phyloP scores from a whole-genome alignment of 768 basidiomycete genomes.

The Trametes villosa region DNA sequence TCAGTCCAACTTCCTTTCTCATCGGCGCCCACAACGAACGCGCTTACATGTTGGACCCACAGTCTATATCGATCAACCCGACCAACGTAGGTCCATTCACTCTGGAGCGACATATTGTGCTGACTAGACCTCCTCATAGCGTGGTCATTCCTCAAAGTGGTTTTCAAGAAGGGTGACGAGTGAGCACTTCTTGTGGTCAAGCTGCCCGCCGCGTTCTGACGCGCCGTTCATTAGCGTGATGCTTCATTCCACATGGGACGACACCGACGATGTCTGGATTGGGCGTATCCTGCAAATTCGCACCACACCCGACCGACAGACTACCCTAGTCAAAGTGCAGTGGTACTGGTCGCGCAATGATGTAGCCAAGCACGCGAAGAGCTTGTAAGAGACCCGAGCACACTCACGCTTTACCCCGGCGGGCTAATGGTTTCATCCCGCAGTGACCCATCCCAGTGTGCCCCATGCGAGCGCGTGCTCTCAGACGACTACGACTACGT shows the following conservation, averaged over 20 bases:
- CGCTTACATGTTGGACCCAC: background rate
- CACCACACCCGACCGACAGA: background rate
- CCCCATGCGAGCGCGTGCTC: slow-evolving; percentile 19
- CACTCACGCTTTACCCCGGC: background rate
- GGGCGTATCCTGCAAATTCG: slow-evolving; percentile 17
- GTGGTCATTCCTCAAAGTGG: background rate
- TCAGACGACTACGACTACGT: slow-evolving; percentile 17
- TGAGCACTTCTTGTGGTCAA: background rate
- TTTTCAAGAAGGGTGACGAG: slow-evolving; percentile 22
- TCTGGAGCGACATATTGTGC: no score
- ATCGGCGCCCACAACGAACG: no score
- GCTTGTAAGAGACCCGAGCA: slow-evolving; percentile 15
- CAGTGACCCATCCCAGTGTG: slow-evolving; percentile 10
- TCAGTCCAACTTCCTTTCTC: background rate
- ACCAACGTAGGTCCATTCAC: background rate
- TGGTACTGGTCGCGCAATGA: slow-evolving; percentile 27
- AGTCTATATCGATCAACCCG: background rate
- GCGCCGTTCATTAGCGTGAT: slow-evolving; percentile 5
- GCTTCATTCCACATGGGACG: slow-evolving; percentile 11
- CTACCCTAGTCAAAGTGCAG: slow-evolving; percentile 10
- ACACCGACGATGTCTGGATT: slow-evolving; percentile 20
- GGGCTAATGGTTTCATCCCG: background rate
- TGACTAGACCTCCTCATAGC: background rate
- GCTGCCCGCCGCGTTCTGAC: slow-evolving; percentile 7
- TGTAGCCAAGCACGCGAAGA: slow-evolving; percentile 4